Evolutionary conservation across 495 filamentous ascomycete genomes (phyloP).

Genomic region (Daldinia grandis): DNA sequence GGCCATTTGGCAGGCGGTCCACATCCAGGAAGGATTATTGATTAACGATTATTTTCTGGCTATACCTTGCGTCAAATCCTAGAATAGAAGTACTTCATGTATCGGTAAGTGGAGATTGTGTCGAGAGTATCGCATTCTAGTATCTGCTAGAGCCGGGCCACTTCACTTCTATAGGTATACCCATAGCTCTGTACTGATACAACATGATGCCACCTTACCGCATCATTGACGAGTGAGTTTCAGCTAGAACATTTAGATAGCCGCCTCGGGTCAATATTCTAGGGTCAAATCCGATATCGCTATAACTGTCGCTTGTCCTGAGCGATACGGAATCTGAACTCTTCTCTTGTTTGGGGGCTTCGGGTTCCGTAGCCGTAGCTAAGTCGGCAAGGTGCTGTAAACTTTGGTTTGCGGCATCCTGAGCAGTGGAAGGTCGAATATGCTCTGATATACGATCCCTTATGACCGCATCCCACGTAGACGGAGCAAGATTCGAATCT

Average conservation of each 20-base stretch:
- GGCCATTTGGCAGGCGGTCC: neutral
- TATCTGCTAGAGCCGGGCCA: neutral
- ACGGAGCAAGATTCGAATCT: constrained; percentile 46
- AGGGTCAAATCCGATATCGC: constrained; percentile 45
- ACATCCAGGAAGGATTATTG: neutral
- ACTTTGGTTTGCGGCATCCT: constrained; percentile 50
- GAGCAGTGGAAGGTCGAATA: constrained; percentile 45
- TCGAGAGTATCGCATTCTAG: neutral
- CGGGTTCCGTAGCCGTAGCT: constrained; percentile 55
- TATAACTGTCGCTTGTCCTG: constrained; percentile 42
- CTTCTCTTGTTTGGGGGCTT: constrained; percentile 32
- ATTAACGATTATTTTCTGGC: constrained; percentile 1
- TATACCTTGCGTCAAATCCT: neutral
- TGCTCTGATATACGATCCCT: constrained; percentile 56
- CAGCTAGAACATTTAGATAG: constrained; percentile 46
- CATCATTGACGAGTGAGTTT: constrained; percentile 12
- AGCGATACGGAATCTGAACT: constrained; percentile 27
- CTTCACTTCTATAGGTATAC: neutral
- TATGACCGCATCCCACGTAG: constrained; percentile 58
- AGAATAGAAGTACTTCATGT: neutral
- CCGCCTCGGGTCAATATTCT: constrained; percentile 40
- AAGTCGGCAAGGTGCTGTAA: constrained; percentile 73
- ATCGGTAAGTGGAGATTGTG: neutral
- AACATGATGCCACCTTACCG: constrained; percentile 20
- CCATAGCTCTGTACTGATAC: neutral